phyloP scores from a whole-genome alignment of 306 rosid species.

The Rosa chinensis region DNA sequence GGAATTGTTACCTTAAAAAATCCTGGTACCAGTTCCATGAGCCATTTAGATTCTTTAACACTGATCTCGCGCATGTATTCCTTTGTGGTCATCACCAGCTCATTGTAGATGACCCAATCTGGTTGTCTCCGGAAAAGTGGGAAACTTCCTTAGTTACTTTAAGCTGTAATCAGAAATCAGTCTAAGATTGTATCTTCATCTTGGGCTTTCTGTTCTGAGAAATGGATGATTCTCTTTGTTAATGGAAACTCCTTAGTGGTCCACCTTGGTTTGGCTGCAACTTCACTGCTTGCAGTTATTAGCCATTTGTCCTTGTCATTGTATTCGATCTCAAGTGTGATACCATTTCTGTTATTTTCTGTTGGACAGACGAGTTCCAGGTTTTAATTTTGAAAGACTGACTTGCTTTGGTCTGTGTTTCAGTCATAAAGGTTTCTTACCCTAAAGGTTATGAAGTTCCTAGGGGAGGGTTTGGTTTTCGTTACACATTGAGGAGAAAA shows the following conservation, averaged over 20 bases:
- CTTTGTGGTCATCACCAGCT: conserved; percentile 86
- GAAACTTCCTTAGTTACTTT: not conserved
- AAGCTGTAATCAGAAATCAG: not conserved
- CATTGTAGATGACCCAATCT: conserved; percentile 92
- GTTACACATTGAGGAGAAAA: no score
- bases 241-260: not conserved
- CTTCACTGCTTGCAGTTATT: no score
- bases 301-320: no score
- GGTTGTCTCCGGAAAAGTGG: conserved; percentile 77
- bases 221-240: not conserved
- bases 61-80: conserved; percentile 91
- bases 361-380: no score
- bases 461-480: no score
- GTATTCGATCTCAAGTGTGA: no score
- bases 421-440: no score
- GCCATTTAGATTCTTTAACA: conserved; percentile 81
- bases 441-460: no score
- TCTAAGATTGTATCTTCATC: not conserved
- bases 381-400: no score
- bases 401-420: no score
- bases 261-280: not conserved
- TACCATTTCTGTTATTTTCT: no score
- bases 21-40: conserved; percentile 83
- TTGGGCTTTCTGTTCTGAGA: not conserved
- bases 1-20: conserved; percentile 80